phyloP scores from a whole-genome alignment of 306 rosid species.

The Cercis canadensis region DNA sequence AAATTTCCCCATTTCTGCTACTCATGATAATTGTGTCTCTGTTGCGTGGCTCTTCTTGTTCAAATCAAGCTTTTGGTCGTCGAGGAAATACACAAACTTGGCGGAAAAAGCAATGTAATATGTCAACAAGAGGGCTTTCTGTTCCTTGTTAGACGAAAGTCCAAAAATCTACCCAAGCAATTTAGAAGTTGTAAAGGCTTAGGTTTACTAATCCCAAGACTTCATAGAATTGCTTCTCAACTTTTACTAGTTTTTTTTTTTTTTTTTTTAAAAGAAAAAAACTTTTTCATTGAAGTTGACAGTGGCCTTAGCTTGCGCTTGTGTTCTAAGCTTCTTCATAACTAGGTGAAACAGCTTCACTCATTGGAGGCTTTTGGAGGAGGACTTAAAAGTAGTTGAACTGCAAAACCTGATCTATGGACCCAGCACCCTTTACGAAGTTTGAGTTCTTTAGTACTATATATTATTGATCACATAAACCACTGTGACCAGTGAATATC shows the following conservation, averaged over 20 bases:
- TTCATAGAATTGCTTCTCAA: neutral
- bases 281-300: neutral
- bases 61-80: neutral
- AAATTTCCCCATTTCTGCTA: constrained; percentile 1
- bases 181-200: neutral
- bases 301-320: neutral
- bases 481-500: neutral
- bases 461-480: neutral
- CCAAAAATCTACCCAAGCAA: neutral
- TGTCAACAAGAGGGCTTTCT: neutral
- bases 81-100: neutral
- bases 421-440: neutral
- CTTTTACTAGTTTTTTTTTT: neutral
- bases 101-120: constrained; percentile 18
- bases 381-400: neutral
- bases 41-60: neutral
- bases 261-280: neutral
- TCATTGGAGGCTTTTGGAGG: too few species aligned
- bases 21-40: neutral
- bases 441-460: constrained; percentile 7
- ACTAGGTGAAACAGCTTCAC: neutral
- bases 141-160: neutral
- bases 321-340: neutral
- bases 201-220: neutral
- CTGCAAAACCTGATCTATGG: neutral